Conservation (phyloP, 148 eudicot genomes). For the Tetragonia tetragonoides region DNA sequence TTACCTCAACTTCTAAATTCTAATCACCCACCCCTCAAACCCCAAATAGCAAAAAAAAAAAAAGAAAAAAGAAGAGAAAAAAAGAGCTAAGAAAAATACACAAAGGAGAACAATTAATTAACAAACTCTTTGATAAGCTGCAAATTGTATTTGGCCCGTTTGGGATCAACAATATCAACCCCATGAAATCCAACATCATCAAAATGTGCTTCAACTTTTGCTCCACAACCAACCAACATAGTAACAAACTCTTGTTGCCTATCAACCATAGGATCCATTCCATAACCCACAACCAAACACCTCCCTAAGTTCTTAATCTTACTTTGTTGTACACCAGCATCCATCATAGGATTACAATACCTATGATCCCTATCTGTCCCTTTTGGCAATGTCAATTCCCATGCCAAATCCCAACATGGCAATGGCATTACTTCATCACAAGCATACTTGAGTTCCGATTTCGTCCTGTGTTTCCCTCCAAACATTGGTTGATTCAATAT, state of each 20-base stretch:
- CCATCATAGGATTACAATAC: constrained; percentile 60
- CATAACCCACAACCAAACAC: constrained; percentile 74
- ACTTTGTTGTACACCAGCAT: constrained; percentile 23
- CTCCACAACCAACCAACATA: constrained; percentile 61
- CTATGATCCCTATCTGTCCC: constrained; percentile 63
- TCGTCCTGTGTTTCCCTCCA: constrained; percentile 48
- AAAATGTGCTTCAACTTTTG: constrained; percentile 64
- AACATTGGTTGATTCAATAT: constrained; percentile 63
- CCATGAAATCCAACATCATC: constrained; percentile 74
- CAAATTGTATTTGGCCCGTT: constrained; percentile 43
- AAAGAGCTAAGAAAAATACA: not conserved
- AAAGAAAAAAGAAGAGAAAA: not conserved
- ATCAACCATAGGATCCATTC: constrained; percentile 74
- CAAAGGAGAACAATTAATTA: not conserved
- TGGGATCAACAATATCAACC: constrained; percentile 56
- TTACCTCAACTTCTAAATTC: too few relatives aligned
- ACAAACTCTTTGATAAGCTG: constrained; percentile 54
- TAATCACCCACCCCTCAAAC: too few relatives aligned
- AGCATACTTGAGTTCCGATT: constrained; percentile 47
- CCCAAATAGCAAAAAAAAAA: not conserved
- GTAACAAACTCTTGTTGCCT: constrained; percentile 71
- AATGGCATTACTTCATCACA: constrained; percentile 49
- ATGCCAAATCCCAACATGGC: constrained; percentile 53
- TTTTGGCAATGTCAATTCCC: constrained; percentile 64
- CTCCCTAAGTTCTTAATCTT: constrained; percentile 43